These are phyloP conservation scores for Simmondsia chinensis DNA, from an alignment of 148 eudicot genomes.

Conservation along the genomic window DNA sequence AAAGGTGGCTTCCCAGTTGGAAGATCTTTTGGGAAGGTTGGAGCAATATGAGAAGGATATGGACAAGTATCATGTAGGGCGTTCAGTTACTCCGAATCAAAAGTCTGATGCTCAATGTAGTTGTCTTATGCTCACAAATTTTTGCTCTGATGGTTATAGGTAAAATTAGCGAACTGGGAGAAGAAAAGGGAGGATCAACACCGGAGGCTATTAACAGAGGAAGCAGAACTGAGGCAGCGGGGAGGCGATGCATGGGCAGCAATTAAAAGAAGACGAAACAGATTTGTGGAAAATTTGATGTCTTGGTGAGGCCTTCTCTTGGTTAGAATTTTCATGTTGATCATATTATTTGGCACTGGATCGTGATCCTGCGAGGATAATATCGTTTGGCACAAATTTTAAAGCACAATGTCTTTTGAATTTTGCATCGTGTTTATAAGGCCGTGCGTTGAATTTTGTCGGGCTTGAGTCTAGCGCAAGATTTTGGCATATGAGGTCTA, in stretches of 20 bases:
- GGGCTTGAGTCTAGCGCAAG: no score
- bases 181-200: conserved; percentile 57
- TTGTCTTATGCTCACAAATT: conserved; percentile 11
- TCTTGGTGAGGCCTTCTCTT: conserved; percentile 36
- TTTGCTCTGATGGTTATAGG: conserved; percentile 21
- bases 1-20: conserved; percentile 69
- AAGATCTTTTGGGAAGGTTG: conserved; percentile 62
- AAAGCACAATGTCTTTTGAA: no score
- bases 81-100: neutral
- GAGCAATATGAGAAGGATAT: conserved; percentile 74
- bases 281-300: conserved; percentile 47
- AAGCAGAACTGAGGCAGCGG: conserved; percentile 64
- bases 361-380: no score
- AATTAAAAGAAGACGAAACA: conserved; percentile 38
- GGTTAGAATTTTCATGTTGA: neutral
- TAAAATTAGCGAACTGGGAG: conserved; percentile 62
- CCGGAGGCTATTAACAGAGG: conserved; percentile 61
- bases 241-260: conserved; percentile 37
- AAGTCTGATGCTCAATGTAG: neutral
- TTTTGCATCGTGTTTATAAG: no score
- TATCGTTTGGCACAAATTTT: no score
- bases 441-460: no score
- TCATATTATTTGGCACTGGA: neutral
- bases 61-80: conserved; percentile 69
- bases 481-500: no score